A percentile compares a stretch with the other conserved stretches of the same genome.
These are phyloP conservation scores for Elasticomyces elasticus DNA, from an alignment of 495 filamentous ascomycete species.

Conservation along the genomic window DNA sequence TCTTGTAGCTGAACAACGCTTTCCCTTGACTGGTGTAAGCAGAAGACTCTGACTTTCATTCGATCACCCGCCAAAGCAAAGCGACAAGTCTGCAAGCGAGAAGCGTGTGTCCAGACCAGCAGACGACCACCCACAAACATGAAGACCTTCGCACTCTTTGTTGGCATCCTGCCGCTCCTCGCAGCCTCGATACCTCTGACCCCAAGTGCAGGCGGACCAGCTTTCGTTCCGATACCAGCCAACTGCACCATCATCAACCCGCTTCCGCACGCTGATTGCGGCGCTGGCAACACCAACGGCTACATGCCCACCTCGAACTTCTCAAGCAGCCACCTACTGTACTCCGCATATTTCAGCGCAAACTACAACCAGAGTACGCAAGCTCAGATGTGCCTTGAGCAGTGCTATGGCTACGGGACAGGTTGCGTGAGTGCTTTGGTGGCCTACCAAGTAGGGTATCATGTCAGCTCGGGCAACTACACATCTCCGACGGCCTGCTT, in stretches of 20 bases:
- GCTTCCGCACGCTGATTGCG: conserved; percentile 9
- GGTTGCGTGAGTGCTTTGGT: conserved; percentile 24
- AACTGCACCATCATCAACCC: conserved; percentile 25
- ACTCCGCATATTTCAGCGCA: conserved; percentile 21
- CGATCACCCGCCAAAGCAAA: no score
- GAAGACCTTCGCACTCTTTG: conserved; percentile 9
- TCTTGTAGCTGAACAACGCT: no score
- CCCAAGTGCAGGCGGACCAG: conserved; percentile 24
- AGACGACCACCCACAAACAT: conserved; percentile 2
- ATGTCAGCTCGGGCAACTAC: conserved; percentile 16
- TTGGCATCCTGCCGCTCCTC: conserved; percentile 15
- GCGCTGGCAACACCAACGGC: conserved; percentile 2
- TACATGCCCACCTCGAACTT: conserved; percentile 17
- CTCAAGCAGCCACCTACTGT: conserved; percentile 13
- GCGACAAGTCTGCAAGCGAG: no score
- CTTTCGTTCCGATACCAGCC: conserved; percentile 20
- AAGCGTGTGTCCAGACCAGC: no score
- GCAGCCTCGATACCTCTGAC: conserved; percentile 8
- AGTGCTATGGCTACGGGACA: conserved; percentile 31
- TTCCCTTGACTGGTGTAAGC: no score
- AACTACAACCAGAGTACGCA: conserved; percentile 8
- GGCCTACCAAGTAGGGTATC: conserved; percentile 22
- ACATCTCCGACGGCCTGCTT: conserved; percentile 21
- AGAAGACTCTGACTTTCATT: no score
- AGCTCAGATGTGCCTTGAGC: conserved; percentile 24